Conservation (phyloP, 1,139 yeast genomes). For the Blastobotrys illinoisensis region DNA sequence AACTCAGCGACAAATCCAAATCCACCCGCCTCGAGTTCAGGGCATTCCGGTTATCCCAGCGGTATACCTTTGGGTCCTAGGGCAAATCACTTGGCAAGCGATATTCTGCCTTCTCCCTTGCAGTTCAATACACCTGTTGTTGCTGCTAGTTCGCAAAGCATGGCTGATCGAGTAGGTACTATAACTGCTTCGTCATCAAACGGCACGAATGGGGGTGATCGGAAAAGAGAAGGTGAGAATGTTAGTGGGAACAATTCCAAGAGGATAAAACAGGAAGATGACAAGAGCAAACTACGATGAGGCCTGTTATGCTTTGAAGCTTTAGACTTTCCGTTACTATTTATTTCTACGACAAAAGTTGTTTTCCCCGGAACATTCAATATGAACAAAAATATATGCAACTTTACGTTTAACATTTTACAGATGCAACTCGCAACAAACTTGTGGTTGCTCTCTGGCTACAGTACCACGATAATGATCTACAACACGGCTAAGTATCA, state of each 20-base stretch:
- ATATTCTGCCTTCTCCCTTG: slow-evolving; percentile 32
- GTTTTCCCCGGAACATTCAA: not conserved
- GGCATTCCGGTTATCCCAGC: not conserved
- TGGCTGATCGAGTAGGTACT: not conserved
- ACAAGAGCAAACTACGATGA: not conserved
- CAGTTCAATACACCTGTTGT: slow-evolving; percentile 22
- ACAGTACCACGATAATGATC: no score
- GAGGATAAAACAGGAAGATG: not conserved
- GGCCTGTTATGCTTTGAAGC: not conserved
- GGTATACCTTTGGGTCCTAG: not conserved
- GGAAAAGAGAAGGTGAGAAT: not conserved
- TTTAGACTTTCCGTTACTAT: not conserved
- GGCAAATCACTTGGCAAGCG: slow-evolving; percentile 12
- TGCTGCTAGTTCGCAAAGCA: not conserved
- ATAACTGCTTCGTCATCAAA: not conserved
- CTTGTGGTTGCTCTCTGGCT: not conserved
- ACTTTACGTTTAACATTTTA: not conserved
- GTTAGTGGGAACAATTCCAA: not conserved
- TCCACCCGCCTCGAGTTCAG: slow-evolving; percentile 2
- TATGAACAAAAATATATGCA: not conserved
- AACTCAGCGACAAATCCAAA: slow-evolving; percentile 9
- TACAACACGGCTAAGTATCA: no score
- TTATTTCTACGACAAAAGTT: not conserved
- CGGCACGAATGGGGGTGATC: not conserved
- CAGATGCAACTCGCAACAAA: not conserved